These are phyloP conservation scores for Salvia sclarea DNA, from an alignment of 305 asterid species.

Conservation along the genomic window DNA sequence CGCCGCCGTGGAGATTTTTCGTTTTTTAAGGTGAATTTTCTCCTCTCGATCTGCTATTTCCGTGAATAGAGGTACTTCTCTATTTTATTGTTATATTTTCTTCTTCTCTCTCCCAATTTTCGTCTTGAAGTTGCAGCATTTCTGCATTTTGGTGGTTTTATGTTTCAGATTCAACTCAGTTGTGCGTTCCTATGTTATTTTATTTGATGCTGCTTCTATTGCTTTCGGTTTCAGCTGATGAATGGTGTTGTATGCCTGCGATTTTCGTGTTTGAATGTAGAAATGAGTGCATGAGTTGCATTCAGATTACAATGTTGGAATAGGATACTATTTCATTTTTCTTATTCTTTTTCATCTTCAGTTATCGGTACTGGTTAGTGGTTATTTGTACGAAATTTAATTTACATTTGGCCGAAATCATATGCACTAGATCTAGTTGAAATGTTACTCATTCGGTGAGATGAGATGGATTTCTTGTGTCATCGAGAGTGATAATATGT, in stretches of 20 bases:
- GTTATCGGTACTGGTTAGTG: neutral
- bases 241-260: neutral
- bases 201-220: neutral
- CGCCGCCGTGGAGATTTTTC: constrained; percentile 18
- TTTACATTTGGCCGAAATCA: no score
- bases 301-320: neutral
- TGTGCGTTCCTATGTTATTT: neutral
- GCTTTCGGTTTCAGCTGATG: neutral
- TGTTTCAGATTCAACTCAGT: neutral
- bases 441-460: neutral
- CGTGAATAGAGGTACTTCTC: neutral
- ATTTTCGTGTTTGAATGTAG: constrained; percentile 4
- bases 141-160: neutral
- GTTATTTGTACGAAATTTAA: no score
- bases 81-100: neutral
- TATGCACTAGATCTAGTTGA: neutral
- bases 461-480: neutral
- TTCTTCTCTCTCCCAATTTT: neutral
- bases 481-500: no score
- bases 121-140: constrained; percentile 3
- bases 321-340: neutral
- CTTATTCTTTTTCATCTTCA: neutral
- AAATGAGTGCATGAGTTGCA: neutral
- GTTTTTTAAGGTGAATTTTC: constrained; percentile 20
- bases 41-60: constrained; percentile 6